Percentiles rank a stretch among this genome's conserved stretches.
Evolutionary conservation across 345 rosid species (phyloP).

Genomic region (Euphorbia pulcherrima): DNA sequence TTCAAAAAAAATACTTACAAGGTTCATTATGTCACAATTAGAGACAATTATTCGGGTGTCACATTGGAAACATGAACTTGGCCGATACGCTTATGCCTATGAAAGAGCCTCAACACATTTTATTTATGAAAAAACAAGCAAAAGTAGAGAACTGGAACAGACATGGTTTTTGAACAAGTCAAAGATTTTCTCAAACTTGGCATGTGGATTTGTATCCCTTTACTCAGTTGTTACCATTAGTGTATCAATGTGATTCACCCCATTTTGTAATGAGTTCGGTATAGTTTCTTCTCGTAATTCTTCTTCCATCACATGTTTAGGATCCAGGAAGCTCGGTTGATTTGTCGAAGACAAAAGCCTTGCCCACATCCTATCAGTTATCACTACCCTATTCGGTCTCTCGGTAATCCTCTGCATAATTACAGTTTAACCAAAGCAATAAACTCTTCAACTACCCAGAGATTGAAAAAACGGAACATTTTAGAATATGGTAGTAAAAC

Average conservation of each 20-base stretch:
- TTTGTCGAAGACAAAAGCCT: conserved; percentile 66
- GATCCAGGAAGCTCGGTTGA: conserved; percentile 66
- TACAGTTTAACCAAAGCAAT: not conserved
- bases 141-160: no score
- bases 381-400: conserved; percentile 62
- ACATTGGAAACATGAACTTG: no score
- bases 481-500: no score
- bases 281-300: conserved; percentile 1
- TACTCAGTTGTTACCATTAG: not conserved
- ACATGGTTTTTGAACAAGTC: no score
- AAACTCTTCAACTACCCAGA: not conserved
- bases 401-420: conserved; percentile 57
- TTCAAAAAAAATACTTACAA: not conserved
- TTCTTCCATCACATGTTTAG: conserved; percentile 4
- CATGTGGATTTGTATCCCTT: not conserved
- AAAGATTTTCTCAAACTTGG: not conserved
- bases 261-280: not conserved
- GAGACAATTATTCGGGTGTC: no score
- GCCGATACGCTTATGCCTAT: no score
- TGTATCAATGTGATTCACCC: not conserved
- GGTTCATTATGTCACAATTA: not conserved
- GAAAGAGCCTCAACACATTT: no score
- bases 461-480: not conserved
- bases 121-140: no score
- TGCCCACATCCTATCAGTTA: conserved; percentile 92